Evolutionary conservation across 2,329 filamentous ascomycete species (phyloP), one percentile per base, ranked within the genome.

Genomic region (Pseudogymnoascus sp.): DNA sequence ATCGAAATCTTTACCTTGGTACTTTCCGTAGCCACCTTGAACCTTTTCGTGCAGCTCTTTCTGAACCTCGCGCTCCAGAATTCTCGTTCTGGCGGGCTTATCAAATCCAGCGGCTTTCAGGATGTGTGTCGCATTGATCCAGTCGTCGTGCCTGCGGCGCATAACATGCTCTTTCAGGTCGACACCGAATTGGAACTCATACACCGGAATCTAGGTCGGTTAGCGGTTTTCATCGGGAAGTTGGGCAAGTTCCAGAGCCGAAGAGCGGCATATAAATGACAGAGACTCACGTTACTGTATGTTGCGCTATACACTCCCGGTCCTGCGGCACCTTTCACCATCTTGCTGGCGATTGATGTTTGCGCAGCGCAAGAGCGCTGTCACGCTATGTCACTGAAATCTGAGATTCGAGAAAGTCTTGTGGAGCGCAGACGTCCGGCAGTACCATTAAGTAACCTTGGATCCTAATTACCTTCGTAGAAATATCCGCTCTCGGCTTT

Each of bases 121-220:
- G 65, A 99, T 97, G 74, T 99, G 95, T 62, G 95, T 99, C n/a
- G 95, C 95, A 80, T 99, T 99, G 78, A 99, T 95, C 92, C 93
- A 99, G 77, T 97, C 87, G 76, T 99, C 95, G 62, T 86, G 84
- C 65, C 93, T 87, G 61, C 95, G 86, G 75, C 95, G 89, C 95
- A 99, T 99, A 68, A 97, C 90, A 90, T 97, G 91, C 71, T 89
- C 84, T 73, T 88, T 87, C 34, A 86, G 73, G 73, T 96, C 91
- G 68, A 81, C 82, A 37, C 88, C 91, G 70, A 96, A 88, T 74
- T 96, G 92, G 77, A 86, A 95, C 74, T 97, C 95, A 74, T 95
- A 97, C 10, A 97, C 93, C 37, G 93, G 93, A 66, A 96, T 92
- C 91, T 97, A 72, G 7, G 59, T 40, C 64, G 64, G 36, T 61